A percentile compares a stretch with the other conserved stretches of the same genome.
Conservation (phyloP, 169 alveolate genomes). For the Amoebophrya sp. region DNA sequence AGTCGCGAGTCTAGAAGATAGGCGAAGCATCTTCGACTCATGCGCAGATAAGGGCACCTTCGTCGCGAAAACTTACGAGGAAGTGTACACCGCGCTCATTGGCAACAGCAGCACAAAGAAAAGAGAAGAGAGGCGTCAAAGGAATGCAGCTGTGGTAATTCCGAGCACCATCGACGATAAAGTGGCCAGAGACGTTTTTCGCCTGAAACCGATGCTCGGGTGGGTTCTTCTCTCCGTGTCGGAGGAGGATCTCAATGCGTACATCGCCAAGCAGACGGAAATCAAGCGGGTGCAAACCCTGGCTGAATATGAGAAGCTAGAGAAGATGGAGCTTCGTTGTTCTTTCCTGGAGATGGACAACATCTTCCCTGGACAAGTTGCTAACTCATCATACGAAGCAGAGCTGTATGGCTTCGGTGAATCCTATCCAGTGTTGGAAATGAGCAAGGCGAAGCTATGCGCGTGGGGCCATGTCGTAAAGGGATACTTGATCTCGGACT, state of each 20-base stretch:
- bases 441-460: neutral
- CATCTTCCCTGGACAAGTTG: neutral
- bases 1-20: neutral
- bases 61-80: too few relatives aligned
- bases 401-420: neutral
- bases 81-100: too few relatives aligned
- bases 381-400: neutral
- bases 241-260: neutral
- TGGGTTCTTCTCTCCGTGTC: neutral
- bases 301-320: neutral
- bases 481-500: neutral
- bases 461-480: neutral
- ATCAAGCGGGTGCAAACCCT: neutral
- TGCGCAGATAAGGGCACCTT: too few relatives aligned
- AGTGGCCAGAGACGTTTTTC: neutral
- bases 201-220: neutral
- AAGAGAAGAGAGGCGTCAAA: neutral
- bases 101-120: neutral
- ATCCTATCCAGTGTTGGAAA: neutral
- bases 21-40: neutral
- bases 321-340: neutral
- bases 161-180: neutral
- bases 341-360: neutral
- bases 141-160: neutral
- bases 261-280: neutral